Base-by-base conservation (phyloP, 2,329 filamentous ascomycete species). In the Colletotrichum plurivorum region DNA sequence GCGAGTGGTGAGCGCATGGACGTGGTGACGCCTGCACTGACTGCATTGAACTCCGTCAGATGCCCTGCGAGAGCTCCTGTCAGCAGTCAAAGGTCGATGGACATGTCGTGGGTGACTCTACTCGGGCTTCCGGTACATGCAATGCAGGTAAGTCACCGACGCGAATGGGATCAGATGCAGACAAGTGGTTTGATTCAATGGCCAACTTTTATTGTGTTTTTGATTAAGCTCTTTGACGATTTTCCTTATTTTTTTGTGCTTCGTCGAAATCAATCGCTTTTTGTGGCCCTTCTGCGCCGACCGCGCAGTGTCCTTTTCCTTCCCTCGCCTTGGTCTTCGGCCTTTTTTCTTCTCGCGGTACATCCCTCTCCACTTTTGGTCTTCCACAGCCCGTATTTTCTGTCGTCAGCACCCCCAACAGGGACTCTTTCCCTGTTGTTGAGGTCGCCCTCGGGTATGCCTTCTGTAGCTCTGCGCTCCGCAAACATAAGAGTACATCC, bases 371-470 rank as follows among this genome's bases (percentile, higher is more conserved):
- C 65, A 69, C 65, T 65, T 71, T 69, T 71, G 59, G 22, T 39
- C 6, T 61, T 52, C 65, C 65, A 36, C 45, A 15, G 8, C 36
- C 52, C 16, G 18, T 3, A 39, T 63, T 63, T 59, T 49, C 41
- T 25, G 45, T 54, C 48, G 51, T 51, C 51, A 16, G 51, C 63
- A 69, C 57, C 49, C 60, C 60, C 63, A 64, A 64, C 65, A 64
- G 60, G 41, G 39, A 46, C 59, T 39, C 15, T 45, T 49, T 54
- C 25, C 58, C 57, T 63, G 53, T 63, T 63, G 22, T 57, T 56
- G 69, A 70, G 62, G 69, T 71, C 36, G 66, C 69, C 66, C 67
- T 71, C 69, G 66, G 53, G 53, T 66, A 53, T 67, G 69, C 63
- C 67, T 69, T 56, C 46, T 67, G 63, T 65, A 51, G 43, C 43